These are phyloP conservation scores for Suillus clintonianus DNA, from an alignment of 768 basidiomycete species.

Conservation along the genomic window DNA sequence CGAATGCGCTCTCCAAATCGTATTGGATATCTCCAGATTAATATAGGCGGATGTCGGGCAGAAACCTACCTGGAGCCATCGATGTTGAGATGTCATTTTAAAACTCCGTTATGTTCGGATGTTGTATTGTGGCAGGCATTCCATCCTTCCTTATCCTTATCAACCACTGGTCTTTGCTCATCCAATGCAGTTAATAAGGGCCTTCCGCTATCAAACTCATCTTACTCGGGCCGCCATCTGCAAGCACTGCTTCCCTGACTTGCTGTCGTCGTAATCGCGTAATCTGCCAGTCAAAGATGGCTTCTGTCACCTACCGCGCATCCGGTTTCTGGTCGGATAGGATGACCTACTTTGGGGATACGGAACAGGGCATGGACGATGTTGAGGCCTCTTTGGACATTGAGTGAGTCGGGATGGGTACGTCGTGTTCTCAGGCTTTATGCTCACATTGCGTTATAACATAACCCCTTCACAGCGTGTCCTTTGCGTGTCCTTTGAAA, in stretches of 20 bases:
- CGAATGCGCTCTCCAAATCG: conserved; percentile 74
- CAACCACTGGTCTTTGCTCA: background rate
- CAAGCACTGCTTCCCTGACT: too few species aligned
- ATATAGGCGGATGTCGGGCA: conserved; percentile 80
- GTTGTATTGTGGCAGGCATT: background rate
- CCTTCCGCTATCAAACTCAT: background rate
- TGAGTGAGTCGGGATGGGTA: conserved; percentile 79
- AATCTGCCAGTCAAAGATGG: conserved; percentile 29
- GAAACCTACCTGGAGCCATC: conserved; percentile 37
- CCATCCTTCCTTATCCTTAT: background rate
- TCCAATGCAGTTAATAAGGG: background rate
- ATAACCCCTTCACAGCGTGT: too few species aligned
- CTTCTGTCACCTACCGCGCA: conserved; percentile 46
- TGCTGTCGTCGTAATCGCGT: background rate
- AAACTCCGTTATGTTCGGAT: background rate
- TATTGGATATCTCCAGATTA: conserved; percentile 54
- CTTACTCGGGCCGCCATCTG: too few species aligned
- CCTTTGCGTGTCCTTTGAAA: conserved; percentile 1
- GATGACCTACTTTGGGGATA: conserved; percentile 42
- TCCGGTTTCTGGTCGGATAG: conserved; percentile 51
- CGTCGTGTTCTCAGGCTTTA: conserved; percentile 14
- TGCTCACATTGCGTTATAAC: too few species aligned
- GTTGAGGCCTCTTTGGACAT: conserved; percentile 26
- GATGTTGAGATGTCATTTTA: background rate
- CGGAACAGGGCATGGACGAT: conserved; percentile 35